Evolutionary conservation across 257 asterid species (phyloP), one percentile per base, ranked within the genome.

Genomic region (Capsicum rhomboideum): DNA sequence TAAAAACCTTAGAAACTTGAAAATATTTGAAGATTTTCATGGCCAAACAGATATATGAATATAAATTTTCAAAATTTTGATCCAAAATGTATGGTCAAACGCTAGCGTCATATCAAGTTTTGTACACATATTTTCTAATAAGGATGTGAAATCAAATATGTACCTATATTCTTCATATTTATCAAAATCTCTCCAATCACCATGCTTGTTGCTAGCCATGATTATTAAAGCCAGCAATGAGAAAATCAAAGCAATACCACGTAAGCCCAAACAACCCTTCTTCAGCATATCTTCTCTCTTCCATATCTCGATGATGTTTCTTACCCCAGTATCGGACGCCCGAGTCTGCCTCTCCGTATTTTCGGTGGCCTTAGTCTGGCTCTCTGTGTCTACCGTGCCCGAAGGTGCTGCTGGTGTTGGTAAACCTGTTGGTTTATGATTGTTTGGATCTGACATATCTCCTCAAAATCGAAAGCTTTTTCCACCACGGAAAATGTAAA

Each of bases 101-200:
- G 40, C 40, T 34, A 34, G 40, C 4, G 40, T 34, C 40, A 23
- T 11, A 26, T 58, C 31, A 21, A 40, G 44, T 40, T 40, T 40
- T 40, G 0, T 40, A 40, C 44, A 40, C 44, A 40, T 40, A 40
- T 40, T 40, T 40, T 40, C 44, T 8, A 10, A 46, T 50, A 50
- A 17, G 7, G 7, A 53, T 31, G 4, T 12, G 55, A 23, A 21
- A 75, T 72, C 34, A 3, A 46, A 23, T 13, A 44, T 50, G 16
- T 42, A 90, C 97, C 94, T 92, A 88, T 95, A 95, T 63, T 92
- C 95, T 84, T 95, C 94, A 83, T 93, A 95, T 28, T 54, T 64
- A 79, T 92, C 91, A 83, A 94, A 95, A 9, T 90, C 86, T 82
- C 42, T 86, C 93, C 98, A 86, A 66, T 92, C 97, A 10, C 97